Conservation (phyloP, 2,329 filamentous ascomycete species). For the Blastomyces percursus region DNA sequence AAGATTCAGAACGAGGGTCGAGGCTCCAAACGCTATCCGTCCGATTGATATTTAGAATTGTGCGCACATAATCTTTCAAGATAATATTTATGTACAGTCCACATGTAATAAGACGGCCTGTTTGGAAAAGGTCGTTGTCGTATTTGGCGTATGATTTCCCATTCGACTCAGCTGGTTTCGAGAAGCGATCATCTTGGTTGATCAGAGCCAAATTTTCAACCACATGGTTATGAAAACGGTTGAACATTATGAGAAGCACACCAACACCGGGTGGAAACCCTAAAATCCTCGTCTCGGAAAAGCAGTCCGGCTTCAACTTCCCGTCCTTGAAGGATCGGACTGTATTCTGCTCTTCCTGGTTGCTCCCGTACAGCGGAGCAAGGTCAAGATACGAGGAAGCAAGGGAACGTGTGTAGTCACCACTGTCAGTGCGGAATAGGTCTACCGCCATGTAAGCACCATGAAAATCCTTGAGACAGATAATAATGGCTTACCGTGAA, state of each 20-base stretch:
- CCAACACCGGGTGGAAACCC: conserved; percentile 26
- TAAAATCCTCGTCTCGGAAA: conserved; percentile 25
- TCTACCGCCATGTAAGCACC: conserved; percentile 27
- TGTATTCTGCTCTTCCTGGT: conserved; percentile 23
- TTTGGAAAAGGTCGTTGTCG: conserved; percentile 28
- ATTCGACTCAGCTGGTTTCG: conserved; percentile 18
- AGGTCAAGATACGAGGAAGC: conserved; percentile 41
- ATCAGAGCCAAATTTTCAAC: conserved; percentile 28
- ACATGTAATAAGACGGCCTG: conserved; percentile 23
- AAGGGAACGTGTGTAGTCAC: conserved; percentile 26
- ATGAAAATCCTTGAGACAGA: not conserved
- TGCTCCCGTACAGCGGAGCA: conserved; percentile 36
- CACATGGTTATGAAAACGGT: conserved; percentile 33
- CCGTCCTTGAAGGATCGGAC: conserved; percentile 30
- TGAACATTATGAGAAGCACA: conserved; percentile 29
- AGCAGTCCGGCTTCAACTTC: conserved; percentile 31
- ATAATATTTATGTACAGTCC: conserved; percentile 26
- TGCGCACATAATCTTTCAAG: conserved; percentile 28
- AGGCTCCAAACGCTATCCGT: conserved; percentile 35
- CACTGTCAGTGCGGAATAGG: conserved; percentile 33
- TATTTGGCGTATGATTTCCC: conserved; percentile 30
- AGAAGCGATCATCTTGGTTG: conserved; percentile 34
- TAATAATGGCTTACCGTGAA: conserved; percentile 32
- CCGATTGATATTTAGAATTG: conserved; percentile 27
- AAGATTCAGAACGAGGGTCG: conserved; percentile 32